These are phyloP conservation scores for Acorus calamus DNA, from an alignment of 106 monocot genomes.

Conservation along the genomic window DNA sequence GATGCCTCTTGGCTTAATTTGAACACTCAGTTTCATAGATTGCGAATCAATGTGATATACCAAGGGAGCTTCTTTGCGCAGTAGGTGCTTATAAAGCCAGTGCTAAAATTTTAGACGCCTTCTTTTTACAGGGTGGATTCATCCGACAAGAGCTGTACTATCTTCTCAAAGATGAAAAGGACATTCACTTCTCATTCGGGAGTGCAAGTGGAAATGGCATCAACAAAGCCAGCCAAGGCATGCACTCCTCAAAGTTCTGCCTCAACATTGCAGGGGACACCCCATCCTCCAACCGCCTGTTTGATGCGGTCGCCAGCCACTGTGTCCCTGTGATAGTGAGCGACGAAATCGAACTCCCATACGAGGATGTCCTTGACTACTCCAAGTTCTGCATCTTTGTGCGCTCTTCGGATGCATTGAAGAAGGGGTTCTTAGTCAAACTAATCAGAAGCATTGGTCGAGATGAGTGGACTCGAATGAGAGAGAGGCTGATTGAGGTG, in stretches of 20 bases:
- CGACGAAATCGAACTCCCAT: conserved; percentile 75
- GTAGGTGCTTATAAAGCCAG: no score
- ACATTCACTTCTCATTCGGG: conserved; percentile 54
- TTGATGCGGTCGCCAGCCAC: conserved; percentile 59
- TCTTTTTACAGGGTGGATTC: conserved; percentile 32
- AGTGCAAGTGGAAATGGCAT: conserved; percentile 26
- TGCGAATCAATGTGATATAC: no score
- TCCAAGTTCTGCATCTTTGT: conserved; percentile 68
- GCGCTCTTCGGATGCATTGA: conserved; percentile 52
- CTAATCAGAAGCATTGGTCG: conserved; percentile 32
- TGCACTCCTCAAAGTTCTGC: conserved; percentile 54
- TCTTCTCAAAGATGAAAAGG: conserved; percentile 50
- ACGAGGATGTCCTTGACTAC: conserved; percentile 61
- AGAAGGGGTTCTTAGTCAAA: conserved; percentile 43
- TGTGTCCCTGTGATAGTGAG: conserved; percentile 76
- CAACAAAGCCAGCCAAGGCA: conserved; percentile 26
- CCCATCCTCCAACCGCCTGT: conserved; percentile 59
- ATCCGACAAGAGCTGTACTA: conserved; percentile 46
- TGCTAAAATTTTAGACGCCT: no score
- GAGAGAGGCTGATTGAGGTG: conserved; percentile 49
- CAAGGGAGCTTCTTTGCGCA: no score
- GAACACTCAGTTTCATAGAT: no score
- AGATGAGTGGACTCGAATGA: conserved; percentile 62
- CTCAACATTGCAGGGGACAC: conserved; percentile 64
- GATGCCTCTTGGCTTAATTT: no score